phyloP scores from a whole-genome alignment of 1,284 basidiomycete species.

The Ceratobasidium sp. region DNA sequence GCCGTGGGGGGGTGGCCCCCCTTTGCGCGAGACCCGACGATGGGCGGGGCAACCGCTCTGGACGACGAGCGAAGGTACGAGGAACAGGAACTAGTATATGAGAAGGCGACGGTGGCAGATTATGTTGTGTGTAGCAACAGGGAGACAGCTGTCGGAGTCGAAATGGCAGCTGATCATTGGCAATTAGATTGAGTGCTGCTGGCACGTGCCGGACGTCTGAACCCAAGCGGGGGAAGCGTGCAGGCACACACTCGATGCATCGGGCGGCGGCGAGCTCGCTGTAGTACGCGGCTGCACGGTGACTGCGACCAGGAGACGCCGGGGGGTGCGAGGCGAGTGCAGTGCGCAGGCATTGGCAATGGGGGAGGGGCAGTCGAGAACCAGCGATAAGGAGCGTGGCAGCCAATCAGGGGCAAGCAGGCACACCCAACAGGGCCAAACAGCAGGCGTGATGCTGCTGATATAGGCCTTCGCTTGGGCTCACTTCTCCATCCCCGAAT shows the following conservation, averaged over 20 bases:
- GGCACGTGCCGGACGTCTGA: slow-evolving; percentile 8
- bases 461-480: slow-evolving; percentile 20
- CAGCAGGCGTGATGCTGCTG: neutral
- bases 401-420: slow-evolving; percentile 2
- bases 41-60: neutral
- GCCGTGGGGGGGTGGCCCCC: neutral
- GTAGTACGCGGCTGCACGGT: neutral
- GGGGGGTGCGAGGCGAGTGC: neutral
- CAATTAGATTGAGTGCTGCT: neutral
- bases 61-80: neutral
- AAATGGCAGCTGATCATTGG: slow-evolving; percentile 16
- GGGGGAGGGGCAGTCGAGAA: neutral
- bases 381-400: neutral
- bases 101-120: slow-evolving; percentile 16
- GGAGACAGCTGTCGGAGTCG: slow-evolving; percentile 19
- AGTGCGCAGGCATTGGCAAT: neutral
- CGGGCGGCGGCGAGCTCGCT: neutral
- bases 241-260: neutral
- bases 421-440: slow-evolving; percentile 23
- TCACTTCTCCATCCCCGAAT: neutral
- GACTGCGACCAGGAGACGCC: neutral
- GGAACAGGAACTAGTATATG: neutral
- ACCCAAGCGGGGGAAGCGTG: neutral
- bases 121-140: slow-evolving; percentile 9
- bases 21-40: neutral